Evolutionary conservation across 805 yeast species (phyloP).

Genomic region (Ogataea parapolymorpha): DNA sequence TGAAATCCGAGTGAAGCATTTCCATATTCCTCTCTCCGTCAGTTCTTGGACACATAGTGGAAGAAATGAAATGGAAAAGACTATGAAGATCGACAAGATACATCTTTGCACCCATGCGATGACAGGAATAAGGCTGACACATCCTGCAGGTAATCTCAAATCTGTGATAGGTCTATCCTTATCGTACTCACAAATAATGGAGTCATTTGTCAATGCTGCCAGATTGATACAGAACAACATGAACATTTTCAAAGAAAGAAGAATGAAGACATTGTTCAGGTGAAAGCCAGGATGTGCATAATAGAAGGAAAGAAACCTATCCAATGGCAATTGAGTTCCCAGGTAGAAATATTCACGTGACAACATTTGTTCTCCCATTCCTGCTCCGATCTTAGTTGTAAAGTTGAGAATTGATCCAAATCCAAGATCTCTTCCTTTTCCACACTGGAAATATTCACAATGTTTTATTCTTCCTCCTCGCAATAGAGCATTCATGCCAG

Average conservation of each 20-base stretch:
- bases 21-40: constrained; percentile 72
- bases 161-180: constrained; percentile 59
- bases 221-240: constrained; percentile 56
- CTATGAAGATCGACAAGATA: constrained; percentile 68
- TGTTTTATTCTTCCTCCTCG: constrained; percentile 85
- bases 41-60: constrained; percentile 77
- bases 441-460: constrained; percentile 81
- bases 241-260: constrained; percentile 63
- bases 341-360: constrained; percentile 79
- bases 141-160: constrained; percentile 62
- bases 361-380: constrained; percentile 86
- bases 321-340: constrained; percentile 73
- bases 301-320: constrained; percentile 73
- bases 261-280: constrained; percentile 70
- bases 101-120: constrained; percentile 72
- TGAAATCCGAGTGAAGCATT: constrained; percentile 57
- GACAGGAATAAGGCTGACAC: constrained; percentile 67
- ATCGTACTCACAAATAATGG: constrained; percentile 60
- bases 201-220: constrained; percentile 59
- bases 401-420: constrained; percentile 79
- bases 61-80: constrained; percentile 68
- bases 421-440: constrained; percentile 83
- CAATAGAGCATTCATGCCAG: constrained; percentile 75
- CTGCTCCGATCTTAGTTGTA: constrained; percentile 83
- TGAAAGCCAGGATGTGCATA: constrained; percentile 89